These are phyloP conservation scores for Melastoma candidum DNA, from an alignment of 441 rosid genomes.

Conservation along the genomic window DNA sequence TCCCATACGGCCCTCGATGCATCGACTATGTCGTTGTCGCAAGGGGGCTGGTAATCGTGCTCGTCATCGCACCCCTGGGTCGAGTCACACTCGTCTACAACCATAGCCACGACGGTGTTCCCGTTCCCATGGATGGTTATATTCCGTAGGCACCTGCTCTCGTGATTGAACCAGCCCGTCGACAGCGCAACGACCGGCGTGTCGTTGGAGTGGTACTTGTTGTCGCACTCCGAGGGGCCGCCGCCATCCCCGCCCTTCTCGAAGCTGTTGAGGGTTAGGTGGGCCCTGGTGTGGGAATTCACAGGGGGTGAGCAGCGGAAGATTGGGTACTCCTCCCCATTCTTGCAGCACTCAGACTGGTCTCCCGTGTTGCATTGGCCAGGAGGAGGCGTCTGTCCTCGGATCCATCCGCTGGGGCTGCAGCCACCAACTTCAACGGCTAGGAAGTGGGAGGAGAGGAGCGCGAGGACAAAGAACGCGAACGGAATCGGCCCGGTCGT, in stretches of 20 bases:
- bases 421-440: constrained; percentile 3
- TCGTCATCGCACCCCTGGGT: constrained; percentile 19
- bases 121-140: constrained; percentile 23
- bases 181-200: constrained; percentile 14
- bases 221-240: constrained; percentile 15
- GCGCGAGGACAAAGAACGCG: too few species aligned
- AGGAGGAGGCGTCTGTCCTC: constrained; percentile 17
- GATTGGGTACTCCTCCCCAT: constrained; percentile 11
- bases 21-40: constrained; percentile 25
- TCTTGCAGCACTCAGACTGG: constrained; percentile 12
- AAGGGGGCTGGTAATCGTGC: constrained; percentile 23
- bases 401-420: constrained; percentile 15
- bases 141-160: constrained; percentile 15
- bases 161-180: constrained; percentile 22
- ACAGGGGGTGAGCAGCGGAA: constrained; percentile 12
- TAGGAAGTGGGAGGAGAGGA: too few species aligned
- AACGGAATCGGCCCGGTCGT: too few species aligned
- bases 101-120: constrained; percentile 19
- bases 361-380: constrained; percentile 9
- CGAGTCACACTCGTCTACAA: constrained; percentile 28
- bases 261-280: constrained; percentile 21
- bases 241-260: constrained; percentile 22
- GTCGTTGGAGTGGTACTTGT: constrained; percentile 11
- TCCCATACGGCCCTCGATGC: constrained; percentile 28
- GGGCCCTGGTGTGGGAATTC: constrained; percentile 8